Conservation (phyloP, 257 asterid genomes). For the Primulina tabacum region DNA sequence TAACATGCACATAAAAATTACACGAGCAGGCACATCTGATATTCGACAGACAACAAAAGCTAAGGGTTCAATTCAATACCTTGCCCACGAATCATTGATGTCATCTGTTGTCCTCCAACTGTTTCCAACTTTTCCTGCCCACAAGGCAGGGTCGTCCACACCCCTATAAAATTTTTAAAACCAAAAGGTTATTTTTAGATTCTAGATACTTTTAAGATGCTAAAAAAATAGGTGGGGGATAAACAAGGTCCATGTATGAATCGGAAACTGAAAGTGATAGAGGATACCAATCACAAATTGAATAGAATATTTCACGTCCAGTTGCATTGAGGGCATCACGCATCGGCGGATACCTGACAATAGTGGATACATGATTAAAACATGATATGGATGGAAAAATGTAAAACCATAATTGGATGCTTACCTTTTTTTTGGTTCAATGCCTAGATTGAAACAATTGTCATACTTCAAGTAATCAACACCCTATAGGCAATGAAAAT, state of each 20-base stretch:
- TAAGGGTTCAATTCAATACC: conserved; percentile 43
- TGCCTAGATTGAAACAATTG: conserved; percentile 93
- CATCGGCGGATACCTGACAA: conserved; percentile 92
- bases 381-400: conserved; percentile 7
- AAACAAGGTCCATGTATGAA: not conserved
- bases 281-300: conserved; percentile 87
- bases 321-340: conserved; percentile 92
- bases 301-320: conserved; percentile 78
- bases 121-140: conserved; percentile 89
- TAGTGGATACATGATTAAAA: conserved; percentile 17
- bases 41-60: not conserved
- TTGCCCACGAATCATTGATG: conserved; percentile 95
- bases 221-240: not conserved
- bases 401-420: conserved; percentile 15
- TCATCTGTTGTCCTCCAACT: conserved; percentile 97
- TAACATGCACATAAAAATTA: not conserved
- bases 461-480: conserved; percentile 95
- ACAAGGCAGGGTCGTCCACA: conserved; percentile 76
- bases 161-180: conserved; percentile 59
- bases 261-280: not conserved
- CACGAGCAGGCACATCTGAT: not conserved
- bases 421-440: conserved; percentile 75
- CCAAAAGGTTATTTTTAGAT: conserved; percentile 3
- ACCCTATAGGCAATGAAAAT: conserved; percentile 45
- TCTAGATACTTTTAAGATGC: not conserved